Base-by-base conservation (phyloP, 2,329 filamentous ascomycete species). In the Colletotrichum tropicicola region DNA sequence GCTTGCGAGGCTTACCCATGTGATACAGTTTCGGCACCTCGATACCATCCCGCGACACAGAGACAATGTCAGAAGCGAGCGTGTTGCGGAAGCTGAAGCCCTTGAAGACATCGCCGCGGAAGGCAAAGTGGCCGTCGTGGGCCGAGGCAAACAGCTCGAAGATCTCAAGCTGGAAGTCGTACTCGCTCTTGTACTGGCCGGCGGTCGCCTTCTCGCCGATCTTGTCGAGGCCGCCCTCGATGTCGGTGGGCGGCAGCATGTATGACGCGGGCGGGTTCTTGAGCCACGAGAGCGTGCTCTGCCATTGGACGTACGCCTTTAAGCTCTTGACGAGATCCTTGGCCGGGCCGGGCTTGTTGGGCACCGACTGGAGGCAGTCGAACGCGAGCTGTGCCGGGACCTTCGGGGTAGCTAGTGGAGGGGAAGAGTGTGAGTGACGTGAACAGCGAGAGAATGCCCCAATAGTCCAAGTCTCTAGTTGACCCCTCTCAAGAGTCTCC, bases 41-140 rank as follows among this genome's bases (percentile, higher is more conserved):
- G 17, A 79, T 73, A n/a, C 89, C 89, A 71, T 91, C 87, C 4
- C 76, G 68, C 2, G 88, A 91, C 7, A 90, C 81, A 0, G 88
- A 90, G 0, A 90, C 86, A 1, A 91, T 70, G 17, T 77, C 75
- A 6, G 59, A 19, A 1, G 71, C 71, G 6, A 79, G 65, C 4
- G 54, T 64, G 32, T 76, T 78, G 70, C 53, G 80, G 77, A 70
- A 84, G 72, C 25, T 78, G 47, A 89, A 87, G 0, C 85, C 80
- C 43, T 80, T 82, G 13, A 89, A 79, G 5, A 83, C 77, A 67
- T 88, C 85, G 3, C 86, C 85, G 13, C 82, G 75, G 70, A 83
- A 88, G 2, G 79, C 76, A 53, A 90, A 88, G 70, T 92, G 90
- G 1, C 89, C 88, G 71, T 92, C 90, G 68, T 91, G 88, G 4